Conservation (phyloP, 441 rosid genomes). For the Corymbia citriodora region DNA sequence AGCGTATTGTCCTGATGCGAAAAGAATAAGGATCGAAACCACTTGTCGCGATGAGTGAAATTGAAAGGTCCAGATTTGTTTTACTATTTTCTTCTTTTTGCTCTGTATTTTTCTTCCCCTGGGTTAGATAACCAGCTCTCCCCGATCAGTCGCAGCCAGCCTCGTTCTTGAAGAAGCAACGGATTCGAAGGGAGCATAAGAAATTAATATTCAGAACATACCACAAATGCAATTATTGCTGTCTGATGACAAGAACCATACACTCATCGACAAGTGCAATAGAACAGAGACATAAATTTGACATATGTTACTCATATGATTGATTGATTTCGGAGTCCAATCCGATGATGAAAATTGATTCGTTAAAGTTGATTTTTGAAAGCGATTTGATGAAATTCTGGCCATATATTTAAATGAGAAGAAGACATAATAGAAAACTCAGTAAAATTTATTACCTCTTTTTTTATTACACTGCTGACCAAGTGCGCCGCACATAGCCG, state of each 20-base stretch:
- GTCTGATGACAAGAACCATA: neutral
- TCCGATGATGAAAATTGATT: too few species aligned
- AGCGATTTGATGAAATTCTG: too few species aligned
- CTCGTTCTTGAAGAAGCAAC: neutral
- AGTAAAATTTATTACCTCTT: neutral
- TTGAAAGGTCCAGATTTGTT: neutral
- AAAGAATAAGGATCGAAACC: neutral
- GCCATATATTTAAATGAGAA: neutral
- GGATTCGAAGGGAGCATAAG: neutral
- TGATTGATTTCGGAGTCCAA: neutral
- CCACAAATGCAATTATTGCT: neutral
- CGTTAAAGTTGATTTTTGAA: too few species aligned
- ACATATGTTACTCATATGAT: neutral
- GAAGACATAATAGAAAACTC: too few species aligned
- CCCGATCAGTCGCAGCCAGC: neutral
- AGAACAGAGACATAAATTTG: neutral
- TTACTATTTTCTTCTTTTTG: neutral
- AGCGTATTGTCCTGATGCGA: neutral
- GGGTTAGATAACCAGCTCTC: neutral
- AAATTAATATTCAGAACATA: neutral
- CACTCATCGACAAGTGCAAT: neutral
- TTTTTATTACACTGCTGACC: too few species aligned
- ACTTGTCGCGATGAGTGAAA: neutral
- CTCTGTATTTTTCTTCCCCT: neutral
- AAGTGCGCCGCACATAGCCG: neutral